These are phyloP conservation scores for Aegilops tauschii DNA, from an alignment of 176 grass and related monocot species.

Conservation along the genomic window DNA sequence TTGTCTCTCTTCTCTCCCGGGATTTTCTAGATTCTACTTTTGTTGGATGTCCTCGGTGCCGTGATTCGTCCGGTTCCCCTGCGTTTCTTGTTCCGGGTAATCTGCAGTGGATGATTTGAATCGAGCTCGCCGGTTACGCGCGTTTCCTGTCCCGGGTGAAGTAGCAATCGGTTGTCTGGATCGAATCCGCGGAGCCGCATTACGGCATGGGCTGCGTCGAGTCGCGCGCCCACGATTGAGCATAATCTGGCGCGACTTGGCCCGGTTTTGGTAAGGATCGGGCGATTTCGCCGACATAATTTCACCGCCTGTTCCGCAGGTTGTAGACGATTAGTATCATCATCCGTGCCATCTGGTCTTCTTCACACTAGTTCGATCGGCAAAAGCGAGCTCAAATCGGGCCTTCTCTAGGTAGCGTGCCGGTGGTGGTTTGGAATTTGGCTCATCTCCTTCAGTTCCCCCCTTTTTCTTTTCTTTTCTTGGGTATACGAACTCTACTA, in stretches of 20 bases:
- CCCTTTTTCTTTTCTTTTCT: neutral
- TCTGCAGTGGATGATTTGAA: neutral
- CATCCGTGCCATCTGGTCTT: neutral
- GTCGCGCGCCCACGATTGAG: neutral
- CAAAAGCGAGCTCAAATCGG: neutral
- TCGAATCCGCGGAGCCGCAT: neutral
- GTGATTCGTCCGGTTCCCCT: neutral
- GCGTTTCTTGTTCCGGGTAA: neutral
- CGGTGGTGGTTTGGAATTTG: neutral
- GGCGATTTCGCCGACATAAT: neutral
- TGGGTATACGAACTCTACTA: neutral
- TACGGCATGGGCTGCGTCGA: constrained; percentile 10
- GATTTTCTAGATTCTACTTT: constrained; percentile 3
- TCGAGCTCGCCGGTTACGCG: neutral
- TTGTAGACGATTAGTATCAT: too few relatives aligned
- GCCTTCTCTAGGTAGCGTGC: neutral
- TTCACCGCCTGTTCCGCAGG: neutral
- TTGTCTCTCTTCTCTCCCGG: neutral
- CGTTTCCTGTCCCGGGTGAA: neutral
- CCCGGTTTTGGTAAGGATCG: neutral
- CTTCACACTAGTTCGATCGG: neutral
- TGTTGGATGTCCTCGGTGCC: neutral
- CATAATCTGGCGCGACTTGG: constrained; percentile 8
- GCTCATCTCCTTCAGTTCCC: neutral
- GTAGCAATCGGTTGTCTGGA: neutral